Conservation (phyloP, 2,329 filamentous ascomycete species). For the Xylaria sp. region DNA sequence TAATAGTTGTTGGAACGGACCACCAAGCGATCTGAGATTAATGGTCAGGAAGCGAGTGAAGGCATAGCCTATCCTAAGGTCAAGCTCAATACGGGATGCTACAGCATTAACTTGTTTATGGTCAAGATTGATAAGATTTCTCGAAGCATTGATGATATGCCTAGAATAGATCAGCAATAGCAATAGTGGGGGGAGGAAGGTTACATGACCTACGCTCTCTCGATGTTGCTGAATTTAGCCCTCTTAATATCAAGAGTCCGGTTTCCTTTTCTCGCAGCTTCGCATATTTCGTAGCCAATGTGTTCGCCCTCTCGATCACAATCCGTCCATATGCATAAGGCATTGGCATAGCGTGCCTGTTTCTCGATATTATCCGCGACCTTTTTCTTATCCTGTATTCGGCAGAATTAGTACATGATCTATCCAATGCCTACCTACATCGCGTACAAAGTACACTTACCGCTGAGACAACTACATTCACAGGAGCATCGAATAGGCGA, state of each 20-base stretch:
- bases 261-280: slow-evolving; percentile 81
- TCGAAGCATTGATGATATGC: slow-evolving; percentile 87
- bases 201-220: slow-evolving; percentile 74
- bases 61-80: slow-evolving; percentile 89
- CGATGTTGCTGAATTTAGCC: slow-evolving; percentile 95
- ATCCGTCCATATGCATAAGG: slow-evolving; percentile 97
- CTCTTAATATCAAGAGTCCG: slow-evolving; percentile 79
- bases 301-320: slow-evolving; percentile 98
- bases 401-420: slow-evolving; percentile 18
- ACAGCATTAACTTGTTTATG: slow-evolving; percentile 89
- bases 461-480: slow-evolving; percentile 73
- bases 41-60: slow-evolving; percentile 91
- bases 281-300: slow-evolving; percentile 90
- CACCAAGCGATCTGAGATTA: slow-evolving; percentile 77
- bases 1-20: slow-evolving; percentile 69
- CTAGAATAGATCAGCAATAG: slow-evolving; percentile 55
- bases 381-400: slow-evolving; percentile 73
- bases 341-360: slow-evolving; percentile 76
- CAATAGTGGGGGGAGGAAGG: not conserved
- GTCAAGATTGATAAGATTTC: slow-evolving; percentile 80
- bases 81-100: slow-evolving; percentile 87
- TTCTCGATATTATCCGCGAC: slow-evolving; percentile 87
- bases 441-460: slow-evolving; percentile 58
- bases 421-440: not conserved
- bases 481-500: slow-evolving; percentile 81